A percentile compares a stretch with the other conserved stretches of the same genome.
Conservation (phyloP, 768 basidiomycete species). For the Lactarius quietus region DNA sequence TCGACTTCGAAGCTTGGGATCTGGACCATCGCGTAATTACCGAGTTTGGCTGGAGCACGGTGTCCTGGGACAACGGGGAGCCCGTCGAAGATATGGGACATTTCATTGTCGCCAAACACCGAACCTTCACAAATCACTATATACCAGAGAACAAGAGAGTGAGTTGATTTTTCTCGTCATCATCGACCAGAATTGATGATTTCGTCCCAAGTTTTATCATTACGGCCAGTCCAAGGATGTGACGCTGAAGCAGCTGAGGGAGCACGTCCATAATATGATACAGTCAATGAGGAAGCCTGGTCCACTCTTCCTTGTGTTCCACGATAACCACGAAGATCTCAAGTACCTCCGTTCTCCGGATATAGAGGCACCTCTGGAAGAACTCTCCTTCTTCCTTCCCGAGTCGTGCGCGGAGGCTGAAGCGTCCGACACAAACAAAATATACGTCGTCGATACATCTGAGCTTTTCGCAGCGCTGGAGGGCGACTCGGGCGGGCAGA, state of each 20-base stretch:
- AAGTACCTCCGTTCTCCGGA: constrained; percentile 59
- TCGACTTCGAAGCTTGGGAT: constrained; percentile 88
- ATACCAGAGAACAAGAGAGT: constrained; percentile 64
- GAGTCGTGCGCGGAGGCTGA: constrained; percentile 34
- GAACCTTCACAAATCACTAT: constrained; percentile 56
- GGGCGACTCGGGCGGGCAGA: constrained; percentile 52
- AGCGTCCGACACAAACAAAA: constrained; percentile 44
- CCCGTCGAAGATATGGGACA: constrained; percentile 52
- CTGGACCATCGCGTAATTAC: constrained; percentile 66
- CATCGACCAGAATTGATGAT: background rate
- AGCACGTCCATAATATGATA: constrained; percentile 48
- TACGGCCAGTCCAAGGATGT: constrained; percentile 63
- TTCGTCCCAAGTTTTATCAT: constrained; percentile 48
- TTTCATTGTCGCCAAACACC: constrained; percentile 61
- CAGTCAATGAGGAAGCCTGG: constrained; percentile 40
- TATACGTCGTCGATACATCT: constrained; percentile 69
- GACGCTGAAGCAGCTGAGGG: constrained; percentile 48
- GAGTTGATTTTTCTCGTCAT: constrained; percentile 16
- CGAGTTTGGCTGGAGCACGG: constrained; percentile 75
- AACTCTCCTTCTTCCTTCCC: constrained; percentile 54
- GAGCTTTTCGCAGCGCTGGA: constrained; percentile 73
- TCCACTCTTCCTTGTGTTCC: constrained; percentile 76
- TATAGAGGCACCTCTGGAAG: constrained; percentile 51
- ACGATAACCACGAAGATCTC: constrained; percentile 73
- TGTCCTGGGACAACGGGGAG: constrained; percentile 53